Conservation (phyloP, 495 filamentous ascomycete species). For the Chaetomium fimeti region DNA sequence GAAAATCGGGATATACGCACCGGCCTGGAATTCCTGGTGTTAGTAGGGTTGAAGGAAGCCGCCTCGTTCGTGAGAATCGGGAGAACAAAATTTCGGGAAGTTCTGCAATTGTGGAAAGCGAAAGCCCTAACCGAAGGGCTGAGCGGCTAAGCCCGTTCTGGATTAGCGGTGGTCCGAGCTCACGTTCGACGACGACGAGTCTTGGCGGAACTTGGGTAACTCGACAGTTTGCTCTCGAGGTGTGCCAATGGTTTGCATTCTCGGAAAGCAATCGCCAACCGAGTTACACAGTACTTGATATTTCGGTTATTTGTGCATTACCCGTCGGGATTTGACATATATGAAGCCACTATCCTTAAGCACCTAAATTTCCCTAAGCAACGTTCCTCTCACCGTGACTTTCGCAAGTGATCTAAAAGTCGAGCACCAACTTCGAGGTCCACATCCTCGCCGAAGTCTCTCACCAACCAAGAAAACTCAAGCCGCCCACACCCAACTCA, state of each 20-base stretch:
- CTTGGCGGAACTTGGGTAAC: slow-evolving; percentile 13
- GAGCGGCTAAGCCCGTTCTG: slow-evolving; percentile 18
- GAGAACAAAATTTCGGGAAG: slow-evolving; percentile 31
- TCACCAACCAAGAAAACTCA: not conserved
- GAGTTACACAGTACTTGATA: not conserved
- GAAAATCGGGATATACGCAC: slow-evolving; percentile 27
- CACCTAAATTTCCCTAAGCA: not conserved
- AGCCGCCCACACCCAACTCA: not conserved
- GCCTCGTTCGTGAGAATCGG: slow-evolving; percentile 27
- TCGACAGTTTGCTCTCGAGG: not conserved
- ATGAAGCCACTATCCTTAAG: not conserved
- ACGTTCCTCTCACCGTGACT: not conserved
- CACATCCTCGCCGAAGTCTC: no score
- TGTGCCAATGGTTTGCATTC: not conserved
- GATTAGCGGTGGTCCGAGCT: slow-evolving; percentile 18
- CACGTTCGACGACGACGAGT: slow-evolving; percentile 8
- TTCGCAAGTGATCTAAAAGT: not conserved
- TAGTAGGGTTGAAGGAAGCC: slow-evolving; percentile 32
- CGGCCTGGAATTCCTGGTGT: slow-evolving; percentile 35
- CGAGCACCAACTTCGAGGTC: not conserved
- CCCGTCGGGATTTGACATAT: not conserved
- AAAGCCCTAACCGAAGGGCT: slow-evolving; percentile 35
- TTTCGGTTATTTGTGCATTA: not conserved
- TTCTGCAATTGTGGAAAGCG: slow-evolving; percentile 32
- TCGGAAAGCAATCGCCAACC: not conserved